phyloP scores from a whole-genome alignment of 2,329 filamentous ascomycete genomes.

The Cryphonectria carpinicola region DNA sequence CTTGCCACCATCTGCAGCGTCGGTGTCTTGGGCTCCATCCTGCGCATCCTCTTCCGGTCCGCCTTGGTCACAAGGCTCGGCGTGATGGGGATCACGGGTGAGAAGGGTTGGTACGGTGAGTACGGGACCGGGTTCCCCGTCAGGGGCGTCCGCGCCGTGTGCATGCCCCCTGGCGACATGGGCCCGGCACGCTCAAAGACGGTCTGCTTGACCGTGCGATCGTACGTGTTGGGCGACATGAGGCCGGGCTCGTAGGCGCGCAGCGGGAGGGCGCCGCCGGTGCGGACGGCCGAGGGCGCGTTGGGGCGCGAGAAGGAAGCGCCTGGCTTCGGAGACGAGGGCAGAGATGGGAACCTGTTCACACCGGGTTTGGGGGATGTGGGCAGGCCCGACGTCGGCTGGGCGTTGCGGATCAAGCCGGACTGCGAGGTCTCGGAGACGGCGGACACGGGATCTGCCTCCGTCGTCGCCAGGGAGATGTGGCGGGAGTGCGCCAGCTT shows the following conservation, averaged over 20 bases:
- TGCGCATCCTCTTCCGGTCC: constrained; percentile 71
- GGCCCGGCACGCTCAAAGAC: constrained; percentile 62
- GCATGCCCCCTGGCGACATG: constrained; percentile 53
- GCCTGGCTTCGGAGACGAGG: constrained; percentile 52
- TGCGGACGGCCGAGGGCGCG: constrained; percentile 58
- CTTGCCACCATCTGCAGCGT: constrained; percentile 65
- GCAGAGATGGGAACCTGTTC: constrained; percentile 46
- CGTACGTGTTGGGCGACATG: constrained; percentile 50
- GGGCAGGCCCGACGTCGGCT: constrained; percentile 47
- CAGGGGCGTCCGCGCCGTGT: constrained; percentile 61
- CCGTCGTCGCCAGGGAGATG: constrained; percentile 44
- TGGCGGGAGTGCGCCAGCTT: constrained; percentile 40
- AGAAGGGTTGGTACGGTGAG: constrained; percentile 79
- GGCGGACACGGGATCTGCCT: constrained; percentile 56
- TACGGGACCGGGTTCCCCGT: constrained; percentile 69
- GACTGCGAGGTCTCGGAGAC: constrained; percentile 55
- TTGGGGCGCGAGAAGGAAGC: constrained; percentile 54
- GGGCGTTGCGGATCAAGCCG: constrained; percentile 45
- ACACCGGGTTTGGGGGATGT: constrained; percentile 53
- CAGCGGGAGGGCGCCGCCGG: constrained; percentile 61
- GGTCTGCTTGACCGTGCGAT: constrained; percentile 61
- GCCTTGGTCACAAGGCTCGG: constrained; percentile 73
- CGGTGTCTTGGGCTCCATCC: constrained; percentile 65
- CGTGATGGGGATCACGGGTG: constrained; percentile 75
- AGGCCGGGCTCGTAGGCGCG: constrained; percentile 65